phyloP scores from a whole-genome alignment of 352 stramenopile species.

The Globisporangium takayamanum region DNA sequence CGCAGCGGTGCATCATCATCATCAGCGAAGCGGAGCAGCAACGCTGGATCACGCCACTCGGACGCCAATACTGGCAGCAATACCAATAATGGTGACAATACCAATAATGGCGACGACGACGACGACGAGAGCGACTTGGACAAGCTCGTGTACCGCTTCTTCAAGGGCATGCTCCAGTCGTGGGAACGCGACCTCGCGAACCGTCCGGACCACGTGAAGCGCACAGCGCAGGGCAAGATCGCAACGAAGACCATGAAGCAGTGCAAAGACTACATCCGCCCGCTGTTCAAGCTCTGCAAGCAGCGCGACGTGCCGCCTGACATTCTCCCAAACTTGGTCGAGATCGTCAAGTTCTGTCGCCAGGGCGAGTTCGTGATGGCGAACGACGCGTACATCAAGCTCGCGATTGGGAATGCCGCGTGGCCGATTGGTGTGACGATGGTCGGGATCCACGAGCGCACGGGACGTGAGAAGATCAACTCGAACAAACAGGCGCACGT shows the following conservation, averaged over 20 bases:
- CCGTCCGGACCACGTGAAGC: conserved; percentile 86
- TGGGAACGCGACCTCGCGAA: conserved; percentile 92
- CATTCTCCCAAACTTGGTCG: conserved; percentile 83
- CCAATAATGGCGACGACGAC: conserved; percentile 10
- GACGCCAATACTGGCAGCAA: background rate
- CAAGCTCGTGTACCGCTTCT: conserved; percentile 87
- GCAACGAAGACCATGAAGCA: conserved; percentile 97
- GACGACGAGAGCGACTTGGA: conserved; percentile 45
- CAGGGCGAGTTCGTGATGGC: conserved; percentile 92
- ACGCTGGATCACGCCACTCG: no score
- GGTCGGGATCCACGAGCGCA: conserved; percentile 97
- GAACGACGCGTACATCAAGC: conserved; percentile 97
- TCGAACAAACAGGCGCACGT: conserved; percentile 98
- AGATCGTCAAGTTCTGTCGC: conserved; percentile 94
- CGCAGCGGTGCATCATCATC: no score
- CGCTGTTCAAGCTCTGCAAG: conserved; percentile 97
- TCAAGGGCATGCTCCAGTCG: conserved; percentile 90
- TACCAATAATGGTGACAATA: background rate
- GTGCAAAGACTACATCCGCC: conserved; percentile 98
- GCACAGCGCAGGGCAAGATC: conserved; percentile 88
- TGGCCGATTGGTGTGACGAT: conserved; percentile 99
- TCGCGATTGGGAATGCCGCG: conserved; percentile 96
- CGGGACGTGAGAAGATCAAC: conserved; percentile 94
- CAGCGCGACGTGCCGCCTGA: conserved; percentile 81
- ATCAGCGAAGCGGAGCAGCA: no score